Conservation (phyloP, 371 early-diverging fungal genomes). For the Umbelopsis sp. region DNA sequence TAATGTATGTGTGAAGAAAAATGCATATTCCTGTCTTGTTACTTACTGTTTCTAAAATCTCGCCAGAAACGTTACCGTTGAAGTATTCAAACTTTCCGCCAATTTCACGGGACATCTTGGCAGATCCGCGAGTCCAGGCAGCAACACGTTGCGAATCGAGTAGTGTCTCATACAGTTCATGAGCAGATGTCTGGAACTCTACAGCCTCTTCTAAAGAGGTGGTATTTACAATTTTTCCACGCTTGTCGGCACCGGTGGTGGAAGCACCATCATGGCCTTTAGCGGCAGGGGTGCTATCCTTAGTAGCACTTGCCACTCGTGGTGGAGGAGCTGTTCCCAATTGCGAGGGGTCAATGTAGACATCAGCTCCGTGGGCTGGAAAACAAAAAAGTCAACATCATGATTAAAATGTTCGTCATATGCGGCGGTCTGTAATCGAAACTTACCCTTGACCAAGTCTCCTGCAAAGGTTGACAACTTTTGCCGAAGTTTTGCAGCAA, state of each 20-base stretch:
- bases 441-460: constrained; percentile 76
- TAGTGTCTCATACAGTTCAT: constrained; percentile 81
- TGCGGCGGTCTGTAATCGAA: neutral
- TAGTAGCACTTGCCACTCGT: constrained; percentile 28
- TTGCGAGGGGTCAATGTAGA: constrained; percentile 74
- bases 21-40: no score
- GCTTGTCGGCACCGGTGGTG: constrained; percentile 24
- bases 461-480: constrained; percentile 68
- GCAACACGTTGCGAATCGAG: constrained; percentile 74
- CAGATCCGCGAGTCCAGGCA: constrained; percentile 82
- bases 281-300: constrained; percentile 26
- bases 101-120: constrained; percentile 53
- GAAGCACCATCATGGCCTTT: constrained; percentile 27
- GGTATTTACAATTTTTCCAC: constrained; percentile 56
- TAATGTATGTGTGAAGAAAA: neutral
- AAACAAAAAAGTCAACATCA: no score
- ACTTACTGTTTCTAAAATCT: constrained; percentile 69
- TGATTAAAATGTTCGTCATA: constrained; percentile 1
- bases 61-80: constrained; percentile 88
- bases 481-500: constrained; percentile 66
- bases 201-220: constrained; percentile 73
- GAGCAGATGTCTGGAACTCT: constrained; percentile 89
- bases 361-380: constrained; percentile 80
- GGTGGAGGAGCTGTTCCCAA: constrained; percentile 47
- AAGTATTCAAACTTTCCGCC: constrained; percentile 78